Base-by-base conservation (phyloP, 441 rosid genomes). In the Populus hybrid region DNA sequence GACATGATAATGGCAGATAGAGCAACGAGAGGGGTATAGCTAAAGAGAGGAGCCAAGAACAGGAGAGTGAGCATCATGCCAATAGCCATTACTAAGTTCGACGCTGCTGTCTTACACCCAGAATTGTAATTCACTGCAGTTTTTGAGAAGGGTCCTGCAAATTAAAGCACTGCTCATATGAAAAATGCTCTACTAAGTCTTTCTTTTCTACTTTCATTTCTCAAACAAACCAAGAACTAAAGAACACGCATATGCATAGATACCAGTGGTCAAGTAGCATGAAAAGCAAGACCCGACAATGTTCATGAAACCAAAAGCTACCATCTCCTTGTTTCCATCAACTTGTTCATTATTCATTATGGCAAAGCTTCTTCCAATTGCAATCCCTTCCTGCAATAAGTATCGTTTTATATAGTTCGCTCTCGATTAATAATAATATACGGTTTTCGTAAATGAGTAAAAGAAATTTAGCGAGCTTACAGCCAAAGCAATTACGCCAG, bases 311-410 rank as follows among this genome's bases (percentile, higher is more conserved):
- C 98, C 98, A 78, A 92, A 92, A 63, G 98, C 97, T 28, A 90
- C 73, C 86, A 94, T 94, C 88, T 94, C 98, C 78, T 94, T 94
- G 85, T 90, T 94, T 26, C 98, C 98, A 79, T 94, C 98, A 6
- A 86, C 88, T 81, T 93, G 97, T 71, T 92, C 91, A 78, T 90
- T 94, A 69, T 82, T 85, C 81, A 89, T 74, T 67, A 89, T 83
- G 28, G 94, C 98, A 83, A 92, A 94, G 83, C 97, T 92, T 76
- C 97, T 86, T 76, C 93, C 97, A 21, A 94, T 89, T 18, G 98
- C 97, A 78, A 94, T 89, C 23, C 98, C 98, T 86, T 94, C 98
- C 97, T 94, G 89, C 69, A 73, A 75, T 35, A 61, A 69, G n/a
- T 10, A 72, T 50, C 4, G 1, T 61, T 67, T 8, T 21, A 28